Evolutionary conservation across 495 filamentous ascomycete species (phyloP).

Genomic region (Immersiella caudata): DNA sequence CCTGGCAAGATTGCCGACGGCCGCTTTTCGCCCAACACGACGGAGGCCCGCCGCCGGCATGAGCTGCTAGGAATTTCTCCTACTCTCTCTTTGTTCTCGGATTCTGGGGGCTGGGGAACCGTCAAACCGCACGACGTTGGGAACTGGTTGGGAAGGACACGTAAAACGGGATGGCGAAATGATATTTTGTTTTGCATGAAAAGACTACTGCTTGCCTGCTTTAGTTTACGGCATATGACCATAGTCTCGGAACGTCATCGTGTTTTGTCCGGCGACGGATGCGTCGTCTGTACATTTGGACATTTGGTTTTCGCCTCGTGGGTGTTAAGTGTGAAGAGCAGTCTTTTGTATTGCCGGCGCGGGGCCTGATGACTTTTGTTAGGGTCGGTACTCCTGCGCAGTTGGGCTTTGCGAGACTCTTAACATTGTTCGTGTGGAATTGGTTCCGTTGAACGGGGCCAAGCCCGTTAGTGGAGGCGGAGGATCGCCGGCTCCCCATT

Average conservation of each 20-base stretch:
- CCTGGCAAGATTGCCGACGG: slow-evolving; percentile 16
- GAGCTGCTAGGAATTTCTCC: neutral
- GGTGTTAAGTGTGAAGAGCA: neutral
- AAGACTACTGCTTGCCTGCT: slow-evolving; percentile 19
- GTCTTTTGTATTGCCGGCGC: no score
- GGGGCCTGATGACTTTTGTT: no score
- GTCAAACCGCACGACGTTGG: neutral
- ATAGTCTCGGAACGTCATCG: neutral
- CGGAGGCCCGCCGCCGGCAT: slow-evolving; percentile 2
- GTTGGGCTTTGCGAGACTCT: no score
- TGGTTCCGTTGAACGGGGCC: no score
- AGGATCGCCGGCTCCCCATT: no score
- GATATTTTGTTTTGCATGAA: slow-evolving; percentile 3
- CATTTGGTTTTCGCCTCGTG: slow-evolving; percentile 13
- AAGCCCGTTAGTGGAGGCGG: no score
- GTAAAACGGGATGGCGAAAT: neutral
- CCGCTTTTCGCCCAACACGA: neutral
- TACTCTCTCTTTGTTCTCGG: slow-evolving; percentile 8
- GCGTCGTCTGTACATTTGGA: slow-evolving; percentile 27
- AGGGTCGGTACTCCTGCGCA: no score
- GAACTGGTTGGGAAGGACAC: neutral
- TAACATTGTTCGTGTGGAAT: no score
- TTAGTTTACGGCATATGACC: slow-evolving; percentile 13
- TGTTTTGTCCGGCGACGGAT: neutral
- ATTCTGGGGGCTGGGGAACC: neutral